Evolutionary conservation across 2,329 filamentous ascomycete genomes (phyloP).

Genomic region (Calonectria pseudoreteaudii): DNA sequence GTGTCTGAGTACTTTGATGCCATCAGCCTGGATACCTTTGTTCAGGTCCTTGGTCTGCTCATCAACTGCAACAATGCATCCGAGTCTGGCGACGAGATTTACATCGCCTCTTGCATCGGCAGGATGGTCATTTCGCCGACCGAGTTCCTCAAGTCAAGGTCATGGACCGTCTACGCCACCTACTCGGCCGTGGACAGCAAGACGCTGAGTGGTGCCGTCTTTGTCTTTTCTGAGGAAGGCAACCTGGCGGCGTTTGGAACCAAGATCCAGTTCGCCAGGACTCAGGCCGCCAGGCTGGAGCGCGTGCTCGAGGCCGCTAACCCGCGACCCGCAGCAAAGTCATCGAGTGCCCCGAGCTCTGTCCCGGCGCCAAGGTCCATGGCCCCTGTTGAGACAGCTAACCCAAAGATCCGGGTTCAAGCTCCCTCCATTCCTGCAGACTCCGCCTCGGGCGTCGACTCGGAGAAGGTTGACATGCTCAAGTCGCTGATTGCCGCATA

Average conservation of each 20-base stretch:
- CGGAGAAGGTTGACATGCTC: constrained; percentile 6
- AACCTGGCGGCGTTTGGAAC: constrained; percentile 27
- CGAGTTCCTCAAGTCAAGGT: constrained; percentile 22
- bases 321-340: not conserved
- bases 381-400: not conserved
- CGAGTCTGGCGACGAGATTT: constrained; percentile 28
- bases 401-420: not conserved
- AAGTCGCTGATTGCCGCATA: constrained; percentile 25
- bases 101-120: constrained; percentile 27
- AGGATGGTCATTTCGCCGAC: constrained; percentile 30
- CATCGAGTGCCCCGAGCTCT: not conserved
- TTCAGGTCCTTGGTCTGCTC: constrained; percentile 36
- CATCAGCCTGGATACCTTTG: constrained; percentile 35
- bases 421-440: not conserved
- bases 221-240: constrained; percentile 26
- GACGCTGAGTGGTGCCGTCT: constrained; percentile 29
- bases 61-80: constrained; percentile 33
- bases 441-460: not conserved
- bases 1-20: constrained; percentile 32
- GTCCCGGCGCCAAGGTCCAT: not conserved
- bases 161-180: constrained; percentile 33
- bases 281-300: constrained; percentile 27
- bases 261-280: constrained; percentile 31
- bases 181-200: constrained; percentile 25
- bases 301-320: constrained; percentile 29